Evolutionary conservation across 306 rosid species (phyloP), one percentile per base, ranked within the genome.

Genomic region (Vachellia collinsii): DNA sequence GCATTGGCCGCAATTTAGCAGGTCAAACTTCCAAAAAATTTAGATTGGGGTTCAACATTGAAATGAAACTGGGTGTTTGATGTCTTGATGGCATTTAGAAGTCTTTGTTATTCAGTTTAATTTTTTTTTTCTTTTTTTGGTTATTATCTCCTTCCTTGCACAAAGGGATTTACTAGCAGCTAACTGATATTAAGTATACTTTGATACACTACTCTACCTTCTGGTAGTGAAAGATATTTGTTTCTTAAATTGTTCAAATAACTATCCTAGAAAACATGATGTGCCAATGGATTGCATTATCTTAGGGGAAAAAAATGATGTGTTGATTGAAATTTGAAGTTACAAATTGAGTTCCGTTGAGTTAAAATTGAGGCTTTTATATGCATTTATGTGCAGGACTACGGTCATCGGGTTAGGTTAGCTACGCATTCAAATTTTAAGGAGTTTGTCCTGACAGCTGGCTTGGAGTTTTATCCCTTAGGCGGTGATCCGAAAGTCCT

Each of bases 401-500:
- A 90, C 85, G 99, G 99, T 20, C 99, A 96, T 86, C 99, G 99
- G 53, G 97, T 96, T 86, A 90, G 99, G 88, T 88, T 96, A 77
- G 98, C 99, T 37, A 92, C 97, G 72, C 99, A 96, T 88, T 92
- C 98, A 85, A 96, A 96, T 87, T 96, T 93, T 77, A 96, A 96
- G 86, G 99, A 96, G 87, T 96, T 96, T 92, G 99, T 96, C 78
- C 83, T 93, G 88, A 92, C 99, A 77, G 92, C 99, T 84, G 99
- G 99, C 53, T 85, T 96, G 97, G 99, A 96, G 91, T 96, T 96
- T 87, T 96, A 87, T 83, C 97, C 97, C 7, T 85, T 96, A 80
- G 99, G 99, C 76, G 99, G 99, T 25, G 99, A 96, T 86, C 99
- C 99, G 3, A 96, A 96, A 85, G 88, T 96, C 70, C 98, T 96